phyloP scores from a whole-genome alignment of 768 basidiomycete species.

The Leucosporidium yakuticum region DNA sequence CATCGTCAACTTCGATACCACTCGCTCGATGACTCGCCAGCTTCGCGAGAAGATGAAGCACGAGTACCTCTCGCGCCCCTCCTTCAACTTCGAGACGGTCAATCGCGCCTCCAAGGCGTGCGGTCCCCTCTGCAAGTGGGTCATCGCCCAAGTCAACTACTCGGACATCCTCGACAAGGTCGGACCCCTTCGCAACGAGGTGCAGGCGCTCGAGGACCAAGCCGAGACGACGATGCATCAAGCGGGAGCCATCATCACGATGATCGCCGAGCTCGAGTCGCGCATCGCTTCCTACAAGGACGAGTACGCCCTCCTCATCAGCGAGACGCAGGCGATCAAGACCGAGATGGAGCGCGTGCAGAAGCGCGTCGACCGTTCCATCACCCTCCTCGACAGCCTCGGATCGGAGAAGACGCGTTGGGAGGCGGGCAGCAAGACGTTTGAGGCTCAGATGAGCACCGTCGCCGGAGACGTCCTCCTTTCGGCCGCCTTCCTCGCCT shows the following conservation, averaged over 20 bases:
- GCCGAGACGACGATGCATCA: constrained; percentile 94
- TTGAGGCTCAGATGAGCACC: constrained; percentile 97
- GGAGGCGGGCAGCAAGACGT: constrained; percentile 90
- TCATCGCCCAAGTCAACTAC: constrained; percentile 89
- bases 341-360: constrained; percentile 96
- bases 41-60: constrained; percentile 86
- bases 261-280: constrained; percentile 84
- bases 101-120: constrained; percentile 94
- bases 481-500: constrained; percentile 92
- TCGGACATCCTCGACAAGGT: constrained; percentile 96
- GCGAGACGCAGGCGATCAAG: constrained; percentile 95
- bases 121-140: constrained; percentile 98
- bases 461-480: constrained; percentile 94
- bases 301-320: constrained; percentile 93
- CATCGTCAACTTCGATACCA: constrained; percentile 93
- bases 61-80: constrained; percentile 83
- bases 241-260: constrained; percentile 77
- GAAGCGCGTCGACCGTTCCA: constrained; percentile 91
- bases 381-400: constrained; percentile 86
- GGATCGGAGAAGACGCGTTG: constrained; percentile 91
- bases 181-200: constrained; percentile 91
- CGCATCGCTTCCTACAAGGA: constrained; percentile 93
- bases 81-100: constrained; percentile 90
- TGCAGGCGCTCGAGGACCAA: constrained; percentile 83
- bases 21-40: constrained; percentile 76